Evolutionary conservation across 2,329 filamentous ascomycete genomes (phyloP), one percentile per base, ranked within the genome.

Genomic region (Mariannaea elegans): DNA sequence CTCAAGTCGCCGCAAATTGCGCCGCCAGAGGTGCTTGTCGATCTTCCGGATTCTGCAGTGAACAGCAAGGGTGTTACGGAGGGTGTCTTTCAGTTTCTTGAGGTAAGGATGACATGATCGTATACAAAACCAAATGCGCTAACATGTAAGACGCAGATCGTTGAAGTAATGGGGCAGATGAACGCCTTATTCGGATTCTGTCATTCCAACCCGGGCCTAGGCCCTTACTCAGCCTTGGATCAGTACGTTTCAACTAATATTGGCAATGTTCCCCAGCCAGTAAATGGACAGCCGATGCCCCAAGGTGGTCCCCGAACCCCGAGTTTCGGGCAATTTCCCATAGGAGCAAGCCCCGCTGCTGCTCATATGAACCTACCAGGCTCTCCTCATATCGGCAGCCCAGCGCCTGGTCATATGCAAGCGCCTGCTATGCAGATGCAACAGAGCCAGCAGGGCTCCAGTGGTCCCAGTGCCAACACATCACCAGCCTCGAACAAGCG

Each of bases 361-460:
- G 78, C 79, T n/a, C 84, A 89, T 65, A 82, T 88, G 64, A 82
- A 84, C 67, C 80, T 89, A 4, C 86, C 87, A 24, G 87, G 85
- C 14, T 89, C 87, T 13, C 87, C 87, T 49, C 86, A 87, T 53
- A 69, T 81, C 56, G 82, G 85, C 53, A 89, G 86, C 71, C 88
- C 88, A 8, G 86, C 85, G 16, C 82, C 84, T 13, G 86, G 84
- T 14, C 80, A 84, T 51, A 87, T 89, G 82, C 85, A 87, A 72
- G 85, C 87, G 50, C 87, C 87, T 19, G 81, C 81, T 62, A 90
- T 90, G 87, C 85, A 87, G 72, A 78, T 87, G 61, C 87, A 90
- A 72, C 85, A 86, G 64, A 90, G 87, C 71, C 87, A 90, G 72
- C 88, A 90, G 71, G 88, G 87, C 72, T 89, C 87, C 9, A 87